These are phyloP conservation scores for Cymbomonas tetramitiformis DNA, from an alignment of 139 green algal genomes.

Conservation along the genomic window DNA sequence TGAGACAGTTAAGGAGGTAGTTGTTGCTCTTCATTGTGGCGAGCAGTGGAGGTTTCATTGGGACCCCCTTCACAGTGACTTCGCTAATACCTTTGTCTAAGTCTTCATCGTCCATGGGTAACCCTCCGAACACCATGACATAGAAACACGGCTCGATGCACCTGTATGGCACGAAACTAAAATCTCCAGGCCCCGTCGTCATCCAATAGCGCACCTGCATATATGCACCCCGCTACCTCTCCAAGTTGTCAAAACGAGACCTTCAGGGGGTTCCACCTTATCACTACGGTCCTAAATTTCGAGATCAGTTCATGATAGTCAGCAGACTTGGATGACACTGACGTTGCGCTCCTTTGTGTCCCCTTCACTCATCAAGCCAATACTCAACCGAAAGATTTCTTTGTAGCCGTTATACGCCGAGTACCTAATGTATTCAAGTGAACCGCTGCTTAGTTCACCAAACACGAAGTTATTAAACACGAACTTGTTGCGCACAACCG, in stretches of 20 bases:
- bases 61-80: background rate
- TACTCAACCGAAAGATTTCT: too few relatives aligned
- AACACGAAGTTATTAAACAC: too few relatives aligned
- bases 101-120: background rate
- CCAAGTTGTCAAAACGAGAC: background rate
- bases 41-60: conserved; percentile 3
- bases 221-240: background rate
- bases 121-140: background rate
- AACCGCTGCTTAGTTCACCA: too few relatives aligned
- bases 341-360: too few relatives aligned
- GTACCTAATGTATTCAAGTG: too few relatives aligned
- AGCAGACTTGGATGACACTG: too few relatives aligned
- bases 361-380: too few relatives aligned
- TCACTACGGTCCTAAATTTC: too few relatives aligned
- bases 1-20: conserved; percentile 9
- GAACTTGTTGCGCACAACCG: too few relatives aligned
- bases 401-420: too few relatives aligned
- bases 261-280: too few relatives aligned
- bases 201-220: background rate
- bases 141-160: background rate
- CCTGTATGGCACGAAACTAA: background rate
- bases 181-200: background rate
- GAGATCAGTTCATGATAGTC: too few relatives aligned
- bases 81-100: background rate
- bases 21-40: conserved; percentile 7